A percentile compares a stretch with the other conserved stretches of the same genome.
Conservation (phyloP, 768 basidiomycete species). For the Hypholoma sublateritium region DNA sequence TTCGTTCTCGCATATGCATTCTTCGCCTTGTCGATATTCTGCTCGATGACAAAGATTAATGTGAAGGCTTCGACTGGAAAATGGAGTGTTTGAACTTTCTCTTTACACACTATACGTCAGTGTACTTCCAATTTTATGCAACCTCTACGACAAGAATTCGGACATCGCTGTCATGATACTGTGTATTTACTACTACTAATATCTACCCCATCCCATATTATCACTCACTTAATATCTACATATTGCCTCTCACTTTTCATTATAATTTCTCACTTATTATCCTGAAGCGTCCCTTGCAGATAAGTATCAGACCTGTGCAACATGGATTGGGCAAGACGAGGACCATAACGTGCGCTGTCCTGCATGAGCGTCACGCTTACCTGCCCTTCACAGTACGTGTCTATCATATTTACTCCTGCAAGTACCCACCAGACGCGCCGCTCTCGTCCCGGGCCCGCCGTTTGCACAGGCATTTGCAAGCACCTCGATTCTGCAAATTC, state of each 20-base stretch:
- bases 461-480: too few species aligned
- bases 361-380: too few species aligned
- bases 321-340: too few species aligned
- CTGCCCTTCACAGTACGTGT: too few species aligned
- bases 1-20: slow-evolving; percentile 79
- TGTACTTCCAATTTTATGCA: neutral
- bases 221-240: neutral
- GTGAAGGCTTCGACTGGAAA: slow-evolving; percentile 29
- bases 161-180: neutral
- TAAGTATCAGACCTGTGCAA: too few species aligned
- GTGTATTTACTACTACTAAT: neutral
- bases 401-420: too few species aligned
- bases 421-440: too few species aligned
- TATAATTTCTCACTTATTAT: too few species aligned
- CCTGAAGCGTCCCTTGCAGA: too few species aligned
- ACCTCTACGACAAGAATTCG: neutral
- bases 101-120: neutral
- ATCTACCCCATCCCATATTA: neutral
- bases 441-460: too few species aligned
- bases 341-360: too few species aligned
- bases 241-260: neutral
- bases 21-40: slow-evolving; percentile 66
- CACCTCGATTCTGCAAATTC: too few species aligned
- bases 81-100: neutral
- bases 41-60: slow-evolving; percentile 68